Percentiles rank a stretch among this genome's conserved stretches.
Evolutionary conservation across 805 yeast species (phyloP).

Genomic region (Hemisphaericaspora nanyangensis): DNA sequence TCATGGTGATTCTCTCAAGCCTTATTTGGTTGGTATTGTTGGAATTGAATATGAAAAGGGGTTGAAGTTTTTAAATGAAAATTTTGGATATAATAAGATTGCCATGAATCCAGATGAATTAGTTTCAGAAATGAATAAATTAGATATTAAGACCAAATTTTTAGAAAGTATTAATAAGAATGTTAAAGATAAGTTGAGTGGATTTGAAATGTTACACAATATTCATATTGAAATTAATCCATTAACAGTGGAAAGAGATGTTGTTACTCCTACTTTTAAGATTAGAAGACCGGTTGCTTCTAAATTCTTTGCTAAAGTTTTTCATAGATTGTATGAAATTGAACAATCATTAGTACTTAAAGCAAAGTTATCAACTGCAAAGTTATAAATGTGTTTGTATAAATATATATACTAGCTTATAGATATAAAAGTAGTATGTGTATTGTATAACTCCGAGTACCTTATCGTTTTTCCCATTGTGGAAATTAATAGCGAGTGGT

Average conservation of each 20-base stretch:
- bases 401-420: no score
- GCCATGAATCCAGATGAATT: conserved; percentile 10
- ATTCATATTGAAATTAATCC: conserved; percentile 25
- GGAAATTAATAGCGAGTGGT: no score
- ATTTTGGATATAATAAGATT: conserved; percentile 12
- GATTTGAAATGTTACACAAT: conserved; percentile 30
- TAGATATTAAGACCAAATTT: conserved; percentile 16
- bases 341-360: conserved; percentile 27
- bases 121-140: conserved; percentile 12
- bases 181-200: conserved; percentile 19
- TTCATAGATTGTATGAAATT: conserved; percentile 12
- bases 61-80: conserved; percentile 13
- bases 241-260: conserved; percentile 50
- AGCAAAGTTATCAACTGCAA: neutral
- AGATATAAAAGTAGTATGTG: no score
- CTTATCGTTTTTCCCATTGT: no score
- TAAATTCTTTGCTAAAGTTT: conserved; percentile 14
- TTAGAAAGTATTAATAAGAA: conserved; percentile 20
- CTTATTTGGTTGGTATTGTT: conserved; percentile 52
- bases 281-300: conserved; percentile 32
- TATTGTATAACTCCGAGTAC: no score
- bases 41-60: conserved; percentile 50
- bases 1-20: conserved; percentile 56
- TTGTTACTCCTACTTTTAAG: conserved; percentile 61
- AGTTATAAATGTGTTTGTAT: no score